Conservation (phyloP, 129 eudicot genomes). For the Ambrosia artemisiifolia region DNA sequence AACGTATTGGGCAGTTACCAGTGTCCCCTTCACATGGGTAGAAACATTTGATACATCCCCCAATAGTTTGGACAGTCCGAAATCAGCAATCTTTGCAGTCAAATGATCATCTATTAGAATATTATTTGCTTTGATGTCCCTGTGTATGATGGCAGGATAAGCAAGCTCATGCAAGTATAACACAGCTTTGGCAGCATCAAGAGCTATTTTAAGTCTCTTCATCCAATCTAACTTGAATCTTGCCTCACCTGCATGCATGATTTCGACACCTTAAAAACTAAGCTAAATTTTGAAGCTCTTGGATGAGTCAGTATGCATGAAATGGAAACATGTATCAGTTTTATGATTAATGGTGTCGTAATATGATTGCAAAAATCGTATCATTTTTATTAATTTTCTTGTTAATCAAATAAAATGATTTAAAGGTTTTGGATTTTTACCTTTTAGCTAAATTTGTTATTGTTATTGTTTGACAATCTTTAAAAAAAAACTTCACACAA, state of each 20-base stretch:
- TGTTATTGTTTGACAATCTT: background rate
- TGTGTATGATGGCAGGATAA: conserved; percentile 82
- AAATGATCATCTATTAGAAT: conserved; percentile 61
- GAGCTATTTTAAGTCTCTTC: conserved; percentile 57
- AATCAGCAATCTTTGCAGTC: conserved; percentile 85
- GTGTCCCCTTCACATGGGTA: conserved; percentile 87
- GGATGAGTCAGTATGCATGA: background rate
- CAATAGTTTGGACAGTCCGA: conserved; percentile 70
- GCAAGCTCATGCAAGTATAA: conserved; percentile 85
- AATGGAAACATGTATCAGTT: background rate
- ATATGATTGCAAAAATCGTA: background rate
- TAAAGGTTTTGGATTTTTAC: background rate
- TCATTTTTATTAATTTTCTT: background rate
- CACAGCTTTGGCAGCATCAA: conserved; percentile 75
- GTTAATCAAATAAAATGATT: background rate
- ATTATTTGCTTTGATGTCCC: conserved; percentile 79
- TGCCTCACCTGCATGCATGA: conserved; percentile 47
- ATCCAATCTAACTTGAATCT: conserved; percentile 58
- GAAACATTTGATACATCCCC: conserved; percentile 58
- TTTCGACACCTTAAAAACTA: background rate
- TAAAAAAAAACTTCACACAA: background rate
- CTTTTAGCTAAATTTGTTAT: background rate
- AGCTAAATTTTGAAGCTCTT: background rate
- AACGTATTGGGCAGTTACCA: conserved; percentile 39
- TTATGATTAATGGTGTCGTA: background rate